Conservation (phyloP, 257 asterid genomes). For the Perilla frutescens region DNA sequence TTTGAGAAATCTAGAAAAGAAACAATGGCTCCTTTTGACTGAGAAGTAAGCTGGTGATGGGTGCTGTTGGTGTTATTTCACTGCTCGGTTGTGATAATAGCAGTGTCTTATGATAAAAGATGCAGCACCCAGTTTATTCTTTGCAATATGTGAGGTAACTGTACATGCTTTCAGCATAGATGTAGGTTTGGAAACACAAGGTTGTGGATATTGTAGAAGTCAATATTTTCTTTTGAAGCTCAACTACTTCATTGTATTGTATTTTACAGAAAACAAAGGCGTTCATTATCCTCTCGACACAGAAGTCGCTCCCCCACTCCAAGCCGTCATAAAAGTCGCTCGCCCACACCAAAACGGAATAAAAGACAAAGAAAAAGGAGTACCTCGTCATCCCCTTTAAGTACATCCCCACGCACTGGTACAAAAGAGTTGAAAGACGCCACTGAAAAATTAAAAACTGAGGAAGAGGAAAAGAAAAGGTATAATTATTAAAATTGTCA, state of each 20-base stretch:
- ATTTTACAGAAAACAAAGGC: conserved; percentile 83
- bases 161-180: conserved; percentile 62
- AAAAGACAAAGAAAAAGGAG: conserved; percentile 72
- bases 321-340: conserved; percentile 76
- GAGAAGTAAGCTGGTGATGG: conserved; percentile 94
- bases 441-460: conserved; percentile 68
- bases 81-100: conserved; percentile 86
- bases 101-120: conserved; percentile 91
- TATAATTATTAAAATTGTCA: conserved; percentile 41
- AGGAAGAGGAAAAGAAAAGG: conserved; percentile 92
- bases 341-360: conserved; percentile 66
- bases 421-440: conserved; percentile 72
- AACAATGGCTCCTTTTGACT: conserved; percentile 65
- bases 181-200: conserved; percentile 52
- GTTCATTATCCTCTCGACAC: conserved; percentile 70
- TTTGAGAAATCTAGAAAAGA: conserved; percentile 55
- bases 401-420: conserved; percentile 63
- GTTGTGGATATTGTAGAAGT: conserved; percentile 37
- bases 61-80: conserved; percentile 86
- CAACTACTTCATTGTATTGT: conserved; percentile 52
- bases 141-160: conserved; percentile 96
- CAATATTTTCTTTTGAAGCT: conserved; percentile 50
- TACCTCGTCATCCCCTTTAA: conserved; percentile 52
- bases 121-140: conserved; percentile 89
- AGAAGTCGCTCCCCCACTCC: conserved; percentile 78